Conservation (phyloP, 2,329 filamentous ascomycete species). For the Verticillium klebahnii region DNA sequence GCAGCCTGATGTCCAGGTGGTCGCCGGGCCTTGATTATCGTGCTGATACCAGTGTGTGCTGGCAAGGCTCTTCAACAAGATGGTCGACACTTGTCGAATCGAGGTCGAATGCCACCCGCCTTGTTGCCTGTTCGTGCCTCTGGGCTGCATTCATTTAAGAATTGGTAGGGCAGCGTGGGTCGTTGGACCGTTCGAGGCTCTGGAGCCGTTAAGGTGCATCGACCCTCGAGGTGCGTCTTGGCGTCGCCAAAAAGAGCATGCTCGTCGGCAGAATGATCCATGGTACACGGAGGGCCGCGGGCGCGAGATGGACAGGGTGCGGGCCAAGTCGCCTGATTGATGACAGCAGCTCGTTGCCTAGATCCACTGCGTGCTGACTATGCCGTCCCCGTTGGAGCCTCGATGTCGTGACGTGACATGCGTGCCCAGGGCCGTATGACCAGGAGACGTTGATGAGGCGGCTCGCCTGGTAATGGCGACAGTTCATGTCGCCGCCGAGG, state of each 20-base stretch:
- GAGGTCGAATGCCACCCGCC: background rate
- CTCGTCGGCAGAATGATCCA: background rate
- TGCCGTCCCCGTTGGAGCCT: background rate
- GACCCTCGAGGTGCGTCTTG: background rate
- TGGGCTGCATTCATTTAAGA: background rate
- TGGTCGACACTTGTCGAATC: background rate
- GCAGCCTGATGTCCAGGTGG: background rate
- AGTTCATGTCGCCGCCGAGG: too few species aligned
- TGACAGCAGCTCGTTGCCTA: background rate
- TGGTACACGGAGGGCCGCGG: background rate
- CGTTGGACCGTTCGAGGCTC: background rate
- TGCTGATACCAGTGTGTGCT: background rate
- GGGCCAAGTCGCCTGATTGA: background rate
- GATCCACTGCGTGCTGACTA: background rate
- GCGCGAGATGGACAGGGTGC: background rate
- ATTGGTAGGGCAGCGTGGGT: background rate
- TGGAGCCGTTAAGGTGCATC: background rate
- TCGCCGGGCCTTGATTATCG: background rate
- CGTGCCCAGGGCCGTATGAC: background rate
- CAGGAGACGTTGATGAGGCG: background rate
- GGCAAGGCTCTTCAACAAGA: background rate
- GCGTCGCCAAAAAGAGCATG: background rate
- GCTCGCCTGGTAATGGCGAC: background rate
- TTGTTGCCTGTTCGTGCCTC: background rate
- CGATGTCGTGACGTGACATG: too few species aligned